These are phyloP conservation scores for Eugenia klotzschiana DNA, from an alignment of 441 rosid genomes.

Conservation along the genomic window DNA sequence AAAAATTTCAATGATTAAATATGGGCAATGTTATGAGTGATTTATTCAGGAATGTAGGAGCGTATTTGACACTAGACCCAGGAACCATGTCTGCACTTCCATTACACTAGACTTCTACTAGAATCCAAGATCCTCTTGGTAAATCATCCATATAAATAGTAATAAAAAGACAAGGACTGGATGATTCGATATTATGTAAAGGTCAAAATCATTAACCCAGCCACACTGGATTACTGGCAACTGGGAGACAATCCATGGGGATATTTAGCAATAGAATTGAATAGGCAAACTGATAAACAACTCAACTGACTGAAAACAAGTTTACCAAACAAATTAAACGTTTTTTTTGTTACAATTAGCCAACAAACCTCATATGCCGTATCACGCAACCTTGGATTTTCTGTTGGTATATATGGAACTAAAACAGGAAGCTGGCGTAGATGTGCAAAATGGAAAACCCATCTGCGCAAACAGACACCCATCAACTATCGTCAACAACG, in stretches of 20 bases:
- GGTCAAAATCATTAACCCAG: neutral
- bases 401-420: conserved; percentile 93
- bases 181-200: neutral
- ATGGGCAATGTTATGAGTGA: neutral
- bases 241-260: neutral
- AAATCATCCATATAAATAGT: neutral
- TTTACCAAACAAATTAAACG: neutral
- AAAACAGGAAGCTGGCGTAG: conserved; percentile 92
- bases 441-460: conserved; percentile 99
- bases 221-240: neutral
- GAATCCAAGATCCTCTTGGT: neutral
- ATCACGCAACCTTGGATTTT: conserved; percentile 84
- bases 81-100: neutral
- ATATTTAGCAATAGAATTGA: neutral
- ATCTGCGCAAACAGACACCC: conserved; percentile 37
- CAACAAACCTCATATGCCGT: conserved; percentile 86
- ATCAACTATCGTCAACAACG: conserved; percentile 8
- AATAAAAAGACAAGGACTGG: neutral
- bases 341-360: neutral
- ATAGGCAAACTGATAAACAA: neutral
- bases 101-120: neutral
- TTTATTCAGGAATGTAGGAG: neutral
- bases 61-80: neutral
- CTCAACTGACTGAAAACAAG: neutral
- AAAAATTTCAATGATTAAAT: neutral